Evolutionary conservation across 2,329 filamentous ascomycete genomes (phyloP), one percentile per base, ranked within the genome.

Genomic region (Phialophora tarda): DNA sequence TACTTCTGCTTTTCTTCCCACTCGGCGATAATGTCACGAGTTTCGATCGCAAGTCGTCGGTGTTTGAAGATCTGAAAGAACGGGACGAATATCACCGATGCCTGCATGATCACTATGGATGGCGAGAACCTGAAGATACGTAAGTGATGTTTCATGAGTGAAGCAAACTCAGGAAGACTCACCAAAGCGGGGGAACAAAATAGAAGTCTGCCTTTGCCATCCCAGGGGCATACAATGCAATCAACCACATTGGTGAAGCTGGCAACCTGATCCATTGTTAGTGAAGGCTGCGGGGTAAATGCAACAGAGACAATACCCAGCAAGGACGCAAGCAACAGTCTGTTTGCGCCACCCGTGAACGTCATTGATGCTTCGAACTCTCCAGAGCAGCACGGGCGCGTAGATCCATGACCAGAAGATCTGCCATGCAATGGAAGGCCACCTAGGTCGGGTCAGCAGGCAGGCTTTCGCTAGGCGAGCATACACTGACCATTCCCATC

Each of bases 331-430:
- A 47, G 81, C 74, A 48, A 87, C 84, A 34, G 88, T 90, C 74
- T 90, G 88, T 5, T 84, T 73, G 11, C 87, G 82, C 88, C 88
- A 91, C 63, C 87, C 85, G 71, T 89, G 86, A 6, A 87, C 88
- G 73, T 91, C 88, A 32, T 82, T 82, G 70, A 91, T 86, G 24
- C 82, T 78, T 7, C 87, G 82, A 44, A 88, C 84, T 70, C 84
- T 82, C 82, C 84, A 89, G 3, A 90, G 82, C 68, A 89, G 81
- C 71, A 84, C 80, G 23, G 88, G 86, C 2, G 87, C 86, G 65
- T 86, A 82, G 53, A 87, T 74, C 83, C 85, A 89, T 14, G 86
- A 82, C 87, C 86, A 89, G 64, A 87, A 77, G 59, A 88, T 81
- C 70, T 89, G 87, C 87, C 87, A 89, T 60, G 88, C 80, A 53